These are phyloP conservation scores for Strobilomyces echinocephalus DNA, from an alignment of 768 basidiomycete genomes.

Conservation along the genomic window DNA sequence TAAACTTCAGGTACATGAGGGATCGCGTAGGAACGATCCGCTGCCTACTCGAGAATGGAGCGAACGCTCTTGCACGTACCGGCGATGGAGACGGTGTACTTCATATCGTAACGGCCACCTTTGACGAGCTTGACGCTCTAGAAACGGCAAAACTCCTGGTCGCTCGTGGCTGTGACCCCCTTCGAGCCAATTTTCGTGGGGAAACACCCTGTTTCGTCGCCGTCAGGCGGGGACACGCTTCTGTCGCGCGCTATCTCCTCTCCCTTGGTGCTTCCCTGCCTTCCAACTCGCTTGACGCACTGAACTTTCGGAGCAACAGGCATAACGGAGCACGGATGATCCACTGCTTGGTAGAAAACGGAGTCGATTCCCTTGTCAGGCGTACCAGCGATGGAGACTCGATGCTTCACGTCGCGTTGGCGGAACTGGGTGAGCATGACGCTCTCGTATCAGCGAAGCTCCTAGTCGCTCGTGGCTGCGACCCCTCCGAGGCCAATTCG, in stretches of 20 bases:
- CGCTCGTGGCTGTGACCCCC: neutral
- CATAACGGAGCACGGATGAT: too few relatives aligned
- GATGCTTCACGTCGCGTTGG: too few relatives aligned
- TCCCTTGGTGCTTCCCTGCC: neutral
- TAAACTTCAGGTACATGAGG: too few relatives aligned
- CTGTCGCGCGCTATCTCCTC: neutral
- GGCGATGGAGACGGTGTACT: neutral
- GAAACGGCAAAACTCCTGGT: neutral
- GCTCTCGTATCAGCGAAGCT: too few relatives aligned
- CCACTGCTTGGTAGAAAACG: too few relatives aligned
- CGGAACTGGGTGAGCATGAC: too few relatives aligned
- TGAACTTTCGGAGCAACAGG: too few relatives aligned
- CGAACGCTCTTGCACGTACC: neutral
- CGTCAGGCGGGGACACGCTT: too few relatives aligned
- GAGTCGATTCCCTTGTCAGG: too few relatives aligned
- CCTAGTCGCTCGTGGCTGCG: neutral
- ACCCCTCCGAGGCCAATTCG: neutral
- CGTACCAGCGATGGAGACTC: too few relatives aligned
- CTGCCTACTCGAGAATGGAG: neutral
- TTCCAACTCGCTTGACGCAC: too few relatives aligned
- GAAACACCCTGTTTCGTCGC: neutral
- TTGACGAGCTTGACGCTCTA: neutral
- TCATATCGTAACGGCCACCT: too few relatives aligned
- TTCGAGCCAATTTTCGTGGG: neutral
- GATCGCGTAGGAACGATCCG: neutral